Conservation (phyloP, 2,329 filamentous ascomycete genomes). For the Fusarium nurragi region DNA sequence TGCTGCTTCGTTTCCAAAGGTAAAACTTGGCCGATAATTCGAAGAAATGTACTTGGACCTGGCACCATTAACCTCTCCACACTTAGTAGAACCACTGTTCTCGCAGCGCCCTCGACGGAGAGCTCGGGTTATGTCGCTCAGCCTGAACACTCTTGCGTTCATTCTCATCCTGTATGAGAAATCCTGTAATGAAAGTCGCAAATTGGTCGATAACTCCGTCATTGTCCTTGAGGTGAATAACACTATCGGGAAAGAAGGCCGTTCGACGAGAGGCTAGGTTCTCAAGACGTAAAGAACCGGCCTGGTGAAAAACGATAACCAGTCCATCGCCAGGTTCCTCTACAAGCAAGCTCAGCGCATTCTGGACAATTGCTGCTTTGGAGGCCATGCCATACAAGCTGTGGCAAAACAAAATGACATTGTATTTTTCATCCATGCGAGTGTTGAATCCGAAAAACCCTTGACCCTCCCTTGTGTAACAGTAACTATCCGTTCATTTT, state of each 20-base stretch:
- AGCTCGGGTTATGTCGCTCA: constrained; percentile 55
- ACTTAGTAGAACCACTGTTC: neutral
- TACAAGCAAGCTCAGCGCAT: constrained; percentile 59
- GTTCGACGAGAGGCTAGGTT: constrained; percentile 60
- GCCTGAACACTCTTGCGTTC: constrained; percentile 45
- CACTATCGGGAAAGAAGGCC: constrained; percentile 57
- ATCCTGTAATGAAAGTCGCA: constrained; percentile 62
- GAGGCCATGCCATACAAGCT: constrained; percentile 70
- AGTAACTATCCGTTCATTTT: neutral
- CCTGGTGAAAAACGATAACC: constrained; percentile 66
- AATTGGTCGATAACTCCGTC: constrained; percentile 61
- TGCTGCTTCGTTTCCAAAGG: constrained; percentile 61
- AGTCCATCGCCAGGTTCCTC: constrained; percentile 52
- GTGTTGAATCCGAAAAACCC: constrained; percentile 51
- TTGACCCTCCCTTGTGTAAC: constrained; percentile 24
- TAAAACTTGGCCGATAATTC: constrained; percentile 53
- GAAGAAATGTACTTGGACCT: constrained; percentile 9
- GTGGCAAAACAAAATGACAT: constrained; percentile 69
- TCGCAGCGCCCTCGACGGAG: constrained; percentile 48
- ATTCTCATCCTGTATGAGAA: constrained; percentile 46
- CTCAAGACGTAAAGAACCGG: constrained; percentile 54
- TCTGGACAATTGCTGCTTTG: constrained; percentile 57
- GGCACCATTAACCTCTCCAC: neutral
- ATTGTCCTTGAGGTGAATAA: constrained; percentile 55
- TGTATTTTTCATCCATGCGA: constrained; percentile 54